Conservation (phyloP, 805 yeast species). For the Peterozyma toletana region DNA sequence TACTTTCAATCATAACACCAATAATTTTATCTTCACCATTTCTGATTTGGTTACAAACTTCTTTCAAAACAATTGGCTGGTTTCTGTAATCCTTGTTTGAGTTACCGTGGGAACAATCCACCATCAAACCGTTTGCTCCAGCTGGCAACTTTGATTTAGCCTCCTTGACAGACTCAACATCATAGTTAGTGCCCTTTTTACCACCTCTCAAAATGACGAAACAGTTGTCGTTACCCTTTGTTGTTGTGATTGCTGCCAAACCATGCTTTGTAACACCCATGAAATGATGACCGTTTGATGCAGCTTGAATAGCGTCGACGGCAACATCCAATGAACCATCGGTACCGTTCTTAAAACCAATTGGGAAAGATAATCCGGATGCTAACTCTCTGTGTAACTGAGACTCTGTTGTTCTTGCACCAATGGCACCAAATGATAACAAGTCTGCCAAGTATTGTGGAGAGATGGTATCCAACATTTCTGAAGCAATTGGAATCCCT, state of each 20-base stretch:
- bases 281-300: constrained; percentile 89
- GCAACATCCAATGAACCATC: constrained; percentile 94
- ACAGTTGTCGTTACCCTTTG: constrained; percentile 92
- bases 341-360: constrained; percentile 98
- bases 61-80: constrained; percentile 87
- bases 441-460: constrained; percentile 93
- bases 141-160: constrained; percentile 59
- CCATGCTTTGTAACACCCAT: constrained; percentile 98
- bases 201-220: constrained; percentile 96
- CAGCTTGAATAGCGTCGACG: constrained; percentile 88
- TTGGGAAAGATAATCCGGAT: constrained; percentile 97
- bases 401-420: constrained; percentile 98
- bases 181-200: constrained; percentile 88
- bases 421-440: constrained; percentile 93
- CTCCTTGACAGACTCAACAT: constrained; percentile 64
- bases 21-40: constrained; percentile 74
- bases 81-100: constrained; percentile 89
- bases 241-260: constrained; percentile 90
- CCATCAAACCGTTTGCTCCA: constrained; percentile 61
- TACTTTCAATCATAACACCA: constrained; percentile 95
- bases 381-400: constrained; percentile 97
- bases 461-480: constrained; percentile 96
- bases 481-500: constrained; percentile 91
- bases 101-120: constrained; percentile 98
- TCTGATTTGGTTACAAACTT: constrained; percentile 75